Base-by-base conservation (phyloP, 1,284 basidiomycete genomes). In the Moniliophthora roreri region DNA sequence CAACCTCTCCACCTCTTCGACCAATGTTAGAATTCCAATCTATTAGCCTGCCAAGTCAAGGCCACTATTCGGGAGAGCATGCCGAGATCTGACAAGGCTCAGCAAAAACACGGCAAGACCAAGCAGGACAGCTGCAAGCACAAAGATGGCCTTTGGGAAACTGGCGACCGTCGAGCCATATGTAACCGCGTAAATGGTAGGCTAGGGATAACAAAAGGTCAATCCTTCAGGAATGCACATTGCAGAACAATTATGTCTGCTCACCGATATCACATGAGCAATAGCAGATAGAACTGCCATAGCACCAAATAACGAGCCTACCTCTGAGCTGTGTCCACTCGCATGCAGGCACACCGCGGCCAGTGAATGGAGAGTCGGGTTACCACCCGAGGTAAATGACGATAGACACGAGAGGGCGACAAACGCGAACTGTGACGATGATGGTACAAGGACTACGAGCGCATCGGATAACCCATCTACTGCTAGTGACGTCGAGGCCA, bases 141-240 rank as follows among this genome's bases (percentile, higher is more conserved):
- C 66, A 55, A 81, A 81, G 49, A 81, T 77, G 4, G 76, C 71
- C 61, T 79, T 76, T 0, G 78, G 78, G 60, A 72, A 79, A 18
- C 62, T 65, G 0, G 70, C 74, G n/a, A 80, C 78, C 3, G 75
- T 78, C 4, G 66, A 63, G 16, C 71, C 70, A 56, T 81, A 81
- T 3, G 75, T 74, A 32, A 73, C 46, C 1, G 78, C 79, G 58
- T 77, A 80, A n/a, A 80, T 68, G 34, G 69, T 69, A n/a, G 79
- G 79, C 77, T 80, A 56, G 18, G 18, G n/a, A 36, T 18, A 24
- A 48, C 32, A 10, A 20, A 23, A 50, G 13, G 7, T 18, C n/a
- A 54, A 48, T 58, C 41, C 57, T 44, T 24, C n/a, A 51, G 20
- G 13, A 51, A 15, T 16, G 16, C 41, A 38, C 36, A 36, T 26